Evolutionary conservation across 2,329 filamentous ascomycete genomes (phyloP).

Genomic region (Apiospora arundinis): DNA sequence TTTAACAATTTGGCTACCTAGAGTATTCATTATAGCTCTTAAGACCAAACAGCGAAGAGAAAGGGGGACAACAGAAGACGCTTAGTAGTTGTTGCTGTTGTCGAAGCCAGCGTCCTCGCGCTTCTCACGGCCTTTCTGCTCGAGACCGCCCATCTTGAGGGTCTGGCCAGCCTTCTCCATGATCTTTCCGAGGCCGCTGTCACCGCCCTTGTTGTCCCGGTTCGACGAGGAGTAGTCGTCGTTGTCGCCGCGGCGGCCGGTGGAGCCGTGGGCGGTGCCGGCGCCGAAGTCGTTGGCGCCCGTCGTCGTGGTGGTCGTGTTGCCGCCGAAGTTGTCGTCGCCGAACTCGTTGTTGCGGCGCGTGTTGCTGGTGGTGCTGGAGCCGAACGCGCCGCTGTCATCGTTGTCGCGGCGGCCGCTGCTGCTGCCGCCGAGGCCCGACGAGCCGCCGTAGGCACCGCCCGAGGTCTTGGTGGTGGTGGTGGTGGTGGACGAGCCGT

Average conservation of each 20-base stretch:
- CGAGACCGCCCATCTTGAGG: conserved; percentile 54
- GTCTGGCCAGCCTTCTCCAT: conserved; percentile 63
- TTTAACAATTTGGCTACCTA: background rate
- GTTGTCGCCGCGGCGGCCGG: conserved; percentile 24
- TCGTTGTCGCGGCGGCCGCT: conserved; percentile 30
- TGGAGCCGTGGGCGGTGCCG: conserved; percentile 25
- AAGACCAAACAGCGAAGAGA: background rate
- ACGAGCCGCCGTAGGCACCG: too few species aligned
- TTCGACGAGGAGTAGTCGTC: conserved; percentile 17
- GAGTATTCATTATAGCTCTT: background rate
- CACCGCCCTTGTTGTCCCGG: conserved; percentile 22
- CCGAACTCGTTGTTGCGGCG: conserved; percentile 48
- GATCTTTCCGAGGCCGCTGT: conserved; percentile 56
- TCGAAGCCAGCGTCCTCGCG: conserved; percentile 46
- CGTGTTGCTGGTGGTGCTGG: conserved; percentile 20
- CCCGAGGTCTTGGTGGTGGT: background rate
- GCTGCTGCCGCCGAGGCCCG: background rate
- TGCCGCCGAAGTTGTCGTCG: conserved; percentile 31
- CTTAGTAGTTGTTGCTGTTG: conserved; percentile 33
- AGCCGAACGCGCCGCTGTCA: conserved; percentile 18
- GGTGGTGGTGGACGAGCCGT: conserved; percentile 14
- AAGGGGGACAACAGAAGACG: background rate
- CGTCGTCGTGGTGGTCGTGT: conserved; percentile 27
- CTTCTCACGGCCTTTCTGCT: conserved; percentile 57
- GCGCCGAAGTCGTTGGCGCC: conserved; percentile 22